Conservation (phyloP, 768 basidiomycete species). For the Termitomyces sp. region DNA sequence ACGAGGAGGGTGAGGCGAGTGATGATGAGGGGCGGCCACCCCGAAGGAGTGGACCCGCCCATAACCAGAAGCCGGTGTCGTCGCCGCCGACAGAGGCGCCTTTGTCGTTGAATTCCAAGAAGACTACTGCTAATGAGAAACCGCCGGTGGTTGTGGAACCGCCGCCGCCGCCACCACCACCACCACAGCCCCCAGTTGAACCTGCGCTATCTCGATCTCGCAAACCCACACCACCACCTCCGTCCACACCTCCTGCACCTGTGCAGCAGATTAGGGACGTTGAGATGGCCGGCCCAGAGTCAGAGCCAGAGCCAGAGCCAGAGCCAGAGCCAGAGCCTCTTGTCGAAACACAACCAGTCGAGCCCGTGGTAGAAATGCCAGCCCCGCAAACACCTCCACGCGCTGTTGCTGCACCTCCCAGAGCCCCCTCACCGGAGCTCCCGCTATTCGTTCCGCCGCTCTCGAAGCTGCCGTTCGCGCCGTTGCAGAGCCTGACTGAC, state of each 20-base stretch:
- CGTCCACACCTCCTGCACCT: neutral
- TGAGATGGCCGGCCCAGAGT: slow-evolving; percentile 24
- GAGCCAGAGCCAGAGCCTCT: slow-evolving; percentile 8
- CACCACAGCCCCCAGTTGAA: neutral
- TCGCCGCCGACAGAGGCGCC: neutral
- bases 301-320: neutral
- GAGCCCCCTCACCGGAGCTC: neutral
- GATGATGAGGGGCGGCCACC: slow-evolving; percentile 13
- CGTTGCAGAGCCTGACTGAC: slow-evolving; percentile 46
- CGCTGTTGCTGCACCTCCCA: slow-evolving; percentile 6
- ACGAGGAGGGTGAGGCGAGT: slow-evolving; percentile 29
- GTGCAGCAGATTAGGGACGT: slow-evolving; percentile 18
- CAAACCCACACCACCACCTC: neutral
- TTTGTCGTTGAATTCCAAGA: neutral
- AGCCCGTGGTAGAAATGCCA: neutral
- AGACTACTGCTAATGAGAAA: neutral
- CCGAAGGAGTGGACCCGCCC: neutral
- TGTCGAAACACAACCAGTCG: neutral
- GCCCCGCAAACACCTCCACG: slow-evolving; percentile 11
- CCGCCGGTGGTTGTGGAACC: neutral
- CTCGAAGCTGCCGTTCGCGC: slow-evolving; percentile 42
- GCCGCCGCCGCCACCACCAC: neutral
- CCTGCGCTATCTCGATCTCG: neutral
- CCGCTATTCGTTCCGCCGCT: slow-evolving; percentile 31
- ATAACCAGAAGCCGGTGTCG: slow-evolving; percentile 10